Base-by-base conservation (phyloP, 805 yeast species). In the Scheffersomyces ergatensis region DNA sequence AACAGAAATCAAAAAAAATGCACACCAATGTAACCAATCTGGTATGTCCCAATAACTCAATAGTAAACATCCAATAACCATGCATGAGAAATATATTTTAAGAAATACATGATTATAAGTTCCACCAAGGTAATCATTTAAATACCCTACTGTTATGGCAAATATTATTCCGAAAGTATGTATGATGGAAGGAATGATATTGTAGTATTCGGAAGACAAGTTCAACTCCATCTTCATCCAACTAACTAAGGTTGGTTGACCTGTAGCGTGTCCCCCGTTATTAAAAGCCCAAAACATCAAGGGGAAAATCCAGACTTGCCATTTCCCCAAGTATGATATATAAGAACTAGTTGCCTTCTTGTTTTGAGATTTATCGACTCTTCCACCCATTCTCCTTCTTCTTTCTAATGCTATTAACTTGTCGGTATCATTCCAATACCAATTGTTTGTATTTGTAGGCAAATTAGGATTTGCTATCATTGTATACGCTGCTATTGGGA, bases 31-130 rank as follows among this genome's bases (percentile, higher is more conserved):
- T 27, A 70, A 64, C 2, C 74, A 73, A 12, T 48, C 52, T 2
- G 78, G 77, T 24, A 77, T 65, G 33, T 72, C 47, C 81, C 81
- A 78, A n/a, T 48, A 57, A 0, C 78, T 65, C 35, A 76, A 57
- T 4, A 70, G 49, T 3, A 70, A 55, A 52, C 72, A 62, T 3
- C 78, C 74, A 27, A 72, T 42, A 30, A 71, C 58, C 15, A 70
- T 56, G 23, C 62, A 54, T 2, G 66, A 33, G 45, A 73, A 77
- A 53, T 55, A 72, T 2, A 57, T 45, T 1, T 45, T 46, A 12
- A 73, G 61, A 36, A 69, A 69, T 18, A 53, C 50, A 44, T 65
- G 61, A 38, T 70, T 74, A 37, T 53, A 45, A 23, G 39, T 49
- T 1, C 66, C 66, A 6, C 65, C 65, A 38, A 50, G 34, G 44